Base-by-base conservation (phyloP, 2,329 filamentous ascomycete genomes). In the Neoascochyta sp. region DNA sequence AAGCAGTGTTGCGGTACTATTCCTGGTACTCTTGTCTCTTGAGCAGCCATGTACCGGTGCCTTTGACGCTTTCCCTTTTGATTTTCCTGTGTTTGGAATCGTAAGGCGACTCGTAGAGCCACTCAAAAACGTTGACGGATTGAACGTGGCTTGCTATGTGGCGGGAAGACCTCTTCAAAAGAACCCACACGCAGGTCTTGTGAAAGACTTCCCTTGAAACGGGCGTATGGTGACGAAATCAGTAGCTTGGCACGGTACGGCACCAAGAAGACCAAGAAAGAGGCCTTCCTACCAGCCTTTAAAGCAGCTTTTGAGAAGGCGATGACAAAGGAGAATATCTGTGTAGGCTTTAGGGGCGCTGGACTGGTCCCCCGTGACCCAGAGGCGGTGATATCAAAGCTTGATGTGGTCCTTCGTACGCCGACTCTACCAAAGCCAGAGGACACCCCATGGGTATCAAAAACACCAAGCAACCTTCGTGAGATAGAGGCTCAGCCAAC, bases 281-380 rank as follows among this genome's bases (percentile, higher is more conserved):
- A 39, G 17, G 34, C 39, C 24, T 47, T 49, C 24, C 36, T 53
- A 34, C 36, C 39, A 33, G 43, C 41, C 27, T 61, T 55, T 40
- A 34, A 41, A 16, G 39, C 42, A 22, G 55, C 53, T 14, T 55
- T 45, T 45, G 25, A 36, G 9, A n/a, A 37, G 22, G 34, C 43
- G 30, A 44, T 63, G 27, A 61, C 42, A 25, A 9, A 34, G 25
- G 29, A 41, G 33, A 63, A 62, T 35, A 51, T 54, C 18, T 22
- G 39, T 26, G 35, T 31, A 52, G 43, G 43, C 31, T 62, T 63
- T 43, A 27, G 37, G 47, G 51, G 45, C 36, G 51, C 56, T 47
- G 40, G 60, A 13, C 40, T 65, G 39, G 39, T 58, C 29, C 57
- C 50, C 39, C 46, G 51, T 24, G 28, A 62, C 41, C 51, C 50